These are phyloP conservation scores for Cryphonectria naterciae DNA, from an alignment of 2,329 filamentous ascomycete genomes.

Conservation along the genomic window DNA sequence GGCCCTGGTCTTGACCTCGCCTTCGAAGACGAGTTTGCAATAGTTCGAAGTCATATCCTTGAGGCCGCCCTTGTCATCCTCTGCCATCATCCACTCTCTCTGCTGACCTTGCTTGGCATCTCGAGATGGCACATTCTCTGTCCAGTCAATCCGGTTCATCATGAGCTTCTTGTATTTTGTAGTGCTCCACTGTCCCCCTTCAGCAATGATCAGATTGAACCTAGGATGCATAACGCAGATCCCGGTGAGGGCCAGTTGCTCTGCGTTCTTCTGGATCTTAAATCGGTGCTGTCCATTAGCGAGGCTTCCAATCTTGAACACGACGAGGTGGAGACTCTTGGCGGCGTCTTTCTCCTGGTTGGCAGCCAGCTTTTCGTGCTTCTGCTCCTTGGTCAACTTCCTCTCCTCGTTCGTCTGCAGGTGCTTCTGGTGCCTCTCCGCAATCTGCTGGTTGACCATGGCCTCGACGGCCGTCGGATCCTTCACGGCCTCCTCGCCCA, in stretches of 20 bases:
- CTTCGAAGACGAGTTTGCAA: slow-evolving; percentile 87
- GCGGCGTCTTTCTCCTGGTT: slow-evolving; percentile 89
- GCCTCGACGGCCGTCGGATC: slow-evolving; percentile 97
- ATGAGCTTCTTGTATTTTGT: slow-evolving; percentile 89
- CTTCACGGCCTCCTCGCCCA: slow-evolving; percentile 88
- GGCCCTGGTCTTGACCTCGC: slow-evolving; percentile 76
- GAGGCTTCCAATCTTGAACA: slow-evolving; percentile 89
- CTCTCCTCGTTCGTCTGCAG: slow-evolving; percentile 79
- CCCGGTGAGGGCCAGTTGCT: slow-evolving; percentile 84
- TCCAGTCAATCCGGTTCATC: slow-evolving; percentile 93
- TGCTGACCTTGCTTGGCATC: slow-evolving; percentile 65
- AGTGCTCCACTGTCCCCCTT: slow-evolving; percentile 84
- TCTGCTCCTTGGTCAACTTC: slow-evolving; percentile 86
- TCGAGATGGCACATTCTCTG: slow-evolving; percentile 77
- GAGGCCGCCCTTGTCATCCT: slow-evolving; percentile 76
- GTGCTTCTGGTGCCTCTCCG: slow-evolving; percentile 80
- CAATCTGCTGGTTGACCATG: slow-evolving; percentile 89
- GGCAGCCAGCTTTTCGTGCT: slow-evolving; percentile 76
- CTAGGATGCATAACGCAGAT: slow-evolving; percentile 91
- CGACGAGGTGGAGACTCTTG: slow-evolving; percentile 82
- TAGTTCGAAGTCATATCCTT: slow-evolving; percentile 84
- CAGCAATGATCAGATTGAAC: slow-evolving; percentile 87
- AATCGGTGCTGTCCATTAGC: slow-evolving; percentile 92
- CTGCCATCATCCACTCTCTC: slow-evolving; percentile 76
- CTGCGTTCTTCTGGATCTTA: slow-evolving; percentile 90